A percentile compares a stretch with the other conserved stretches of the same genome.
Evolutionary conservation across 768 basidiomycete genomes (phyloP).

Genomic region (Leccinum disarticulatum): DNA sequence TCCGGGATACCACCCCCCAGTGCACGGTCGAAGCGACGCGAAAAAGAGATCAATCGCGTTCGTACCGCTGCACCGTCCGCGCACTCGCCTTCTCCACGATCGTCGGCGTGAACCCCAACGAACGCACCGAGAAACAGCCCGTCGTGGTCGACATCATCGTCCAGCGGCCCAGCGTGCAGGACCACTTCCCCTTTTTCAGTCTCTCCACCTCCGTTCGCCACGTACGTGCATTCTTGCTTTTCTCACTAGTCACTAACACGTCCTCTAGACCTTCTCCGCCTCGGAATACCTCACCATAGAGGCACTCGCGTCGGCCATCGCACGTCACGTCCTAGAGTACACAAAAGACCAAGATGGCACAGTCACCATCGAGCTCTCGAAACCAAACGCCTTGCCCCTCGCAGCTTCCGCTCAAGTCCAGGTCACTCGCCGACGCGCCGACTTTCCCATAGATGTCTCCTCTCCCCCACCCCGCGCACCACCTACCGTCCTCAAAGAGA

Average conservation of each 20-base stretch:
- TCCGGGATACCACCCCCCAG: slow-evolving; percentile 49
- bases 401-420: slow-evolving; percentile 66
- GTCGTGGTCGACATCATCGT: slow-evolving; percentile 53
- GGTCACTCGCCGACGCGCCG: slow-evolving; percentile 45
- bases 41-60: slow-evolving; percentile 15
- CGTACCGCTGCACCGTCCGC: slow-evolving; percentile 26
- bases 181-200: slow-evolving; percentile 12
- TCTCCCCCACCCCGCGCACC: not conserved
- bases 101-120: slow-evolving; percentile 67
- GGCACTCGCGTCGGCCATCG: slow-evolving; percentile 59
- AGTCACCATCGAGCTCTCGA: slow-evolving; percentile 60
- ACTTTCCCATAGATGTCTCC: slow-evolving; percentile 32
- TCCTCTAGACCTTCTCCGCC: slow-evolving; percentile 42
- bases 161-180: not conserved
- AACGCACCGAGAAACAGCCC: slow-evolving; percentile 62
- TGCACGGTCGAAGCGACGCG: slow-evolving; percentile 42
- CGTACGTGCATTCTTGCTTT: not conserved
- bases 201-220: slow-evolving; percentile 36
- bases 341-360: slow-evolving; percentile 21
- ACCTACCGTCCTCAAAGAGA: not conserved
- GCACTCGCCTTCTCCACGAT: slow-evolving; percentile 53
- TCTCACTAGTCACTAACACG: not conserved
- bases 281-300: slow-evolving; percentile 67
- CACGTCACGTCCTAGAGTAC: slow-evolving; percentile 42
- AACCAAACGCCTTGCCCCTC: slow-evolving; percentile 69